phyloP scores from a whole-genome alignment of 345 rosid genomes.

The Camelina hispida region DNA sequence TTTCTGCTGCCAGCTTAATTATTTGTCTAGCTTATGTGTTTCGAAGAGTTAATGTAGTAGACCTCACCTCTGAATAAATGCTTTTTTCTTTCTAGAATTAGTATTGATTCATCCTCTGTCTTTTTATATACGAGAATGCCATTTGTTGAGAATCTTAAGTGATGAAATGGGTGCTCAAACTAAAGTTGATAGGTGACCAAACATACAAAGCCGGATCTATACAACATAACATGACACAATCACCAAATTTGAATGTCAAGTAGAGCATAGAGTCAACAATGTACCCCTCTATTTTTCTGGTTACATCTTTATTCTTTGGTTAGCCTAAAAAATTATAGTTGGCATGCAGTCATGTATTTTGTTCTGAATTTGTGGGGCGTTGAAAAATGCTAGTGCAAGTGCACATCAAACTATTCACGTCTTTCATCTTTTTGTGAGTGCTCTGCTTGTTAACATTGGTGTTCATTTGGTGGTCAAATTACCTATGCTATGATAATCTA shows the following conservation, averaged over 20 bases:
- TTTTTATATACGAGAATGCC: background rate
- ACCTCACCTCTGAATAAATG: constrained; percentile 2
- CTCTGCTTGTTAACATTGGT: background rate
- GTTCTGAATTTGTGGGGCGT: background rate
- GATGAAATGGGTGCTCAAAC: background rate
- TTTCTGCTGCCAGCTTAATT: background rate
- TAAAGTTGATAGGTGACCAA: background rate
- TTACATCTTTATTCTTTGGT: background rate
- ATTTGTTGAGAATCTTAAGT: background rate
- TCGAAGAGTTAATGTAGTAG: background rate
- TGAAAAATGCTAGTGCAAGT: background rate
- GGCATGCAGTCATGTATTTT: background rate
- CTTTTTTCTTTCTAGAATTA: background rate
- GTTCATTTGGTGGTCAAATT: no score
- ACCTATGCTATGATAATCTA: background rate
- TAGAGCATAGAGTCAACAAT: background rate
- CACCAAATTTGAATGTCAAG: background rate
- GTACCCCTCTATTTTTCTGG: background rate
- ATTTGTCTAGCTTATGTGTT: background rate
- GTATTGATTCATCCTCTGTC: background rate
- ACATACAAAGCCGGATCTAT: background rate
- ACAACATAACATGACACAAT: background rate
- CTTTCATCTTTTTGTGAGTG: constrained; percentile 11
- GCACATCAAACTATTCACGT: background rate
- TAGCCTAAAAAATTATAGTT: background rate